Conservation (phyloP, 805 yeast species). For the Hagleromyces aurorensis region DNA sequence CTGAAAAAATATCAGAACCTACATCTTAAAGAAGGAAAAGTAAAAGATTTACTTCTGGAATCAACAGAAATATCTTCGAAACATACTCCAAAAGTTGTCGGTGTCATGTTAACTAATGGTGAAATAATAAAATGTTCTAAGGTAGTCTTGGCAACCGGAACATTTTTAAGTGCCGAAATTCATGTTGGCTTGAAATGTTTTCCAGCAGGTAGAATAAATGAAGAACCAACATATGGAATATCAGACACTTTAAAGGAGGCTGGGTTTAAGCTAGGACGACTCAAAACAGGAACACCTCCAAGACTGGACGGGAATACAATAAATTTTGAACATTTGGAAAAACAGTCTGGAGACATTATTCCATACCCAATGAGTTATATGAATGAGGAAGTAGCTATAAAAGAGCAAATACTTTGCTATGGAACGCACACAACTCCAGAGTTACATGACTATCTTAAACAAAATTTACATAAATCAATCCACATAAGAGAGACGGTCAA, state of each 20-base stretch:
- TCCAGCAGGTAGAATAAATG: constrained; percentile 94
- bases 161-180: constrained; percentile 89
- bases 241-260: constrained; percentile 67
- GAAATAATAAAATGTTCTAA: constrained; percentile 46
- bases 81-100: constrained; percentile 38
- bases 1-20: constrained; percentile 51
- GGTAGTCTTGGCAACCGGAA: constrained; percentile 91
- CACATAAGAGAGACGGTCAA: constrained; percentile 91
- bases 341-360: constrained; percentile 73
- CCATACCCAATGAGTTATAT: constrained; percentile 87
- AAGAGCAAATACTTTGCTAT: constrained; percentile 59
- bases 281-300: constrained; percentile 98
- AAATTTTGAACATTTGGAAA: constrained; percentile 51
- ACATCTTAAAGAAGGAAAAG: constrained; percentile 55
- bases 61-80: constrained; percentile 7
- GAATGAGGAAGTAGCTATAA: constrained; percentile 59
- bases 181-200: constrained; percentile 75
- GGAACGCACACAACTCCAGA: constrained; percentile 70
- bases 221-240: constrained; percentile 82
- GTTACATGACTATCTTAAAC: constrained; percentile 60
- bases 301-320: constrained; percentile 68
- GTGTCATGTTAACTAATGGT: constrained; percentile 70
- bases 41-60: constrained; percentile 73
- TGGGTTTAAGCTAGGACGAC: constrained; percentile 78
- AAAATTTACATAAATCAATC: constrained; percentile 71